Evolutionary conservation across 768 basidiomycete species (phyloP).

Genomic region (Russula brevipes): DNA sequence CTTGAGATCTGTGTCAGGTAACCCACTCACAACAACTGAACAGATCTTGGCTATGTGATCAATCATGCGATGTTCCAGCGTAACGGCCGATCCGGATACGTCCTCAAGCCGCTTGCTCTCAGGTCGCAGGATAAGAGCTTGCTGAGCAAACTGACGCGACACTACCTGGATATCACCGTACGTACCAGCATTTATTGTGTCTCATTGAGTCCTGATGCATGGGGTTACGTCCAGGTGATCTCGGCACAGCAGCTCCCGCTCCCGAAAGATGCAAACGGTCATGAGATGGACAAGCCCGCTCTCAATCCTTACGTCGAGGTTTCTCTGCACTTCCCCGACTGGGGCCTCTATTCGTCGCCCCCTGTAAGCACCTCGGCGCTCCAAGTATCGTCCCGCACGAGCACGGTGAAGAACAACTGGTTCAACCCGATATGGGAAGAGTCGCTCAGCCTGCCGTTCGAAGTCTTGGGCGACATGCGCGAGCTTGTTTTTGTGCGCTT

Average conservation of each 20-base stretch:
- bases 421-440: constrained; percentile 92
- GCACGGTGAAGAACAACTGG: constrained; percentile 74
- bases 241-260: constrained; percentile 89
- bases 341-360: constrained; percentile 39
- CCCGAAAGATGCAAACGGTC: constrained; percentile 55
- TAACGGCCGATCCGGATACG: constrained; percentile 83
- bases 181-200: constrained; percentile 21
- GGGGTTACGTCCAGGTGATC: constrained; percentile 44
- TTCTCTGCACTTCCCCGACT: constrained; percentile 70
- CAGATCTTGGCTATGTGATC: constrained; percentile 86
- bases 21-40: constrained; percentile 8
- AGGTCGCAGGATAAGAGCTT: constrained; percentile 59
- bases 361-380: constrained; percentile 36
- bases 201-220: constrained; percentile 1
- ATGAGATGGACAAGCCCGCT: constrained; percentile 55
- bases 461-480: constrained; percentile 67
- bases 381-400: constrained; percentile 53
- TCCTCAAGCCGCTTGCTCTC: constrained; percentile 81
- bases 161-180: constrained; percentile 62
- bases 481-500: constrained; percentile 84
- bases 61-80: constrained; percentile 95
- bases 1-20: neutral
- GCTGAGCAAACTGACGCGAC: constrained; percentile 47
- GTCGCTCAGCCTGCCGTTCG: constrained; percentile 62
- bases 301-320: constrained; percentile 79